Conservation (phyloP, 2,329 filamentous ascomycete species). For the Cadophora luteo-olivacea region DNA sequence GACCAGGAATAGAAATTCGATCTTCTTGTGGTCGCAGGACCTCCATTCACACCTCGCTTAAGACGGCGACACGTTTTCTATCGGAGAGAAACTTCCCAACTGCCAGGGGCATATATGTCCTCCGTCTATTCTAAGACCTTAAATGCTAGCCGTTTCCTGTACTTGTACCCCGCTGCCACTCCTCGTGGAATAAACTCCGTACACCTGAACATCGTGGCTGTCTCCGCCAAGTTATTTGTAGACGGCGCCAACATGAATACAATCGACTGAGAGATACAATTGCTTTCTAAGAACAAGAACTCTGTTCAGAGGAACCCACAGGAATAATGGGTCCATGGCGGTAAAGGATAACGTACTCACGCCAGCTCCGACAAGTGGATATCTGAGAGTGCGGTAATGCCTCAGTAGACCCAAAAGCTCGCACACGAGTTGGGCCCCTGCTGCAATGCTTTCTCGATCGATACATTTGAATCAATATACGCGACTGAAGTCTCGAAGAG, state of each 20-base stretch:
- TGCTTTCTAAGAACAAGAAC: background rate
- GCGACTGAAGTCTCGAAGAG: background rate
- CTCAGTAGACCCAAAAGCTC: background rate
- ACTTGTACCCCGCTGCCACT: slow-evolving; percentile 14
- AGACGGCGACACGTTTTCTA: background rate
- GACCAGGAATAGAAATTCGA: slow-evolving; percentile 14
- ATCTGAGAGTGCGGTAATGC: background rate
- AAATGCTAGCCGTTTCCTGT: background rate
- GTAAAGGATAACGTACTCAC: background rate
- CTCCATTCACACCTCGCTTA: slow-evolving; percentile 6
- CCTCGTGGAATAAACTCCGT: background rate
- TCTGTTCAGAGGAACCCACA: background rate
- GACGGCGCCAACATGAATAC: background rate
- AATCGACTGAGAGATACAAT: background rate
- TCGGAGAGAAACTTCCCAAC: background rate
- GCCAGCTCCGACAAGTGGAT: background rate
- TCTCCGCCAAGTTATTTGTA: slow-evolving; percentile 6
- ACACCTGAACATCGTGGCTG: slow-evolving; percentile 4
- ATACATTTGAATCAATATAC: background rate
- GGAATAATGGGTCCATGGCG: background rate
- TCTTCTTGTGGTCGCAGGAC: slow-evolving; percentile 2
- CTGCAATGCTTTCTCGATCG: background rate
- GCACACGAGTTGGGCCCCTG: background rate
- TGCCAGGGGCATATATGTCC: background rate
- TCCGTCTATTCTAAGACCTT: slow-evolving; percentile 18